These are phyloP conservation scores for Sugiyamaella japonica DNA, from an alignment of 1,139 yeast genomes.

Conservation along the genomic window DNA sequence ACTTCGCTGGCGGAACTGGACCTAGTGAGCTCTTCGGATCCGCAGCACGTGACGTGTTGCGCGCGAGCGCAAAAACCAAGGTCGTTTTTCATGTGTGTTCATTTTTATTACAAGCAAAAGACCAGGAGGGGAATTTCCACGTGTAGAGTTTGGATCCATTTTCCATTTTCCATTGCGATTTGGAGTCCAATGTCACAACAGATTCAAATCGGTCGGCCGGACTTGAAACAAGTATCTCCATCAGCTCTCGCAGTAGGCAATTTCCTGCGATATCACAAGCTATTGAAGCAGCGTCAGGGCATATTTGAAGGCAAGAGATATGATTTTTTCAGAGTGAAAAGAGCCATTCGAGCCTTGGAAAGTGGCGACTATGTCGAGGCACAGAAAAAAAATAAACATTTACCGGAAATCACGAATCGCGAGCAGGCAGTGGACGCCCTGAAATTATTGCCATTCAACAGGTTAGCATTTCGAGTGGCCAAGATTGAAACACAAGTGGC, in stretches of 20 bases:
- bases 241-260: constrained; percentile 65
- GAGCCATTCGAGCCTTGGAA: constrained; percentile 75
- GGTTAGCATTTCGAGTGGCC: constrained; percentile 64
- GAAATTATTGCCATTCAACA: constrained; percentile 67
- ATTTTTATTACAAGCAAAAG: too few species aligned
- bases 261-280: constrained; percentile 62
- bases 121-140: too few species aligned
- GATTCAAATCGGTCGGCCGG: constrained; percentile 40
- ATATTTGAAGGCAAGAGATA: constrained; percentile 64
- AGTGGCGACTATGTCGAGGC: constrained; percentile 66
- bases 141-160: too few species aligned
- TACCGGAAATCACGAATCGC: constrained; percentile 56
- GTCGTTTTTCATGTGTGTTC: too few species aligned
- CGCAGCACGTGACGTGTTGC: too few species aligned
- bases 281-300: constrained; percentile 79
- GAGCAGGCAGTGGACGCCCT: constrained; percentile 64
- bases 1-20: too few species aligned
- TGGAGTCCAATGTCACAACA: constrained; percentile 13
- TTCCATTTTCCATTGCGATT: neutral
- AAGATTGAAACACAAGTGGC: constrained; percentile 70
- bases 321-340: constrained; percentile 81
- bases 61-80: too few species aligned
- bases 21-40: too few species aligned
- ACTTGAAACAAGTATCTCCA: constrained; percentile 41
- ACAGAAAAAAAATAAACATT: constrained; percentile 55